Evolutionary conservation across 140 eudicot genomes (phyloP).

Genomic region (Stevia rebaudiana): DNA sequence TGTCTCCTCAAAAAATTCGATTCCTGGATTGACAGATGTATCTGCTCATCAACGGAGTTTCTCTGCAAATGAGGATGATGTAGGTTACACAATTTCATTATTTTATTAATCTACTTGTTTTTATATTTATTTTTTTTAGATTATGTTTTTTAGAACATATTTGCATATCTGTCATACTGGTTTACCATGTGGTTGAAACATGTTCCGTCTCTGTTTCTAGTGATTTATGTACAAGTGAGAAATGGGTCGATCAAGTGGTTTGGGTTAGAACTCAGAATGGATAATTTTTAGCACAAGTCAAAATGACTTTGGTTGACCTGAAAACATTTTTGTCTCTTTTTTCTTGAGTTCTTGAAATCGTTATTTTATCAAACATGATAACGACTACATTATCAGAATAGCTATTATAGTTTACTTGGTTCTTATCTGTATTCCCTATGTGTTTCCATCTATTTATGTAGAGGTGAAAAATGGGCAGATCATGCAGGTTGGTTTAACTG

Average conservation of each 20-base stretch:
- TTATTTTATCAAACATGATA: not conserved
- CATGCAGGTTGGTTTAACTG: not conserved
- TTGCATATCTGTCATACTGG: not conserved
- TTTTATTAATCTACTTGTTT: slow-evolving; percentile 6
- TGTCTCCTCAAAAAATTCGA: slow-evolving; percentile 82
- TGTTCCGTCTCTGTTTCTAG: not conserved
- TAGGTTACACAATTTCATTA: slow-evolving; percentile 34
- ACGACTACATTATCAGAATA: not conserved
- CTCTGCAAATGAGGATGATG: slow-evolving; percentile 69
- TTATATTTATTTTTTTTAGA: not conserved
- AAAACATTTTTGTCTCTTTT: not conserved
- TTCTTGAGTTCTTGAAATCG: not conserved
- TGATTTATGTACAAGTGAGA: not conserved
- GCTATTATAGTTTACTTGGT: not conserved
- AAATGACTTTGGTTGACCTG: not conserved
- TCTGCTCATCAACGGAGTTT: slow-evolving; percentile 52
- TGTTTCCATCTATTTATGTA: not conserved
- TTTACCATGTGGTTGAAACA: not conserved
- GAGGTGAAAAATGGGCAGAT: not conserved
- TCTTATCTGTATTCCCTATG: not conserved
- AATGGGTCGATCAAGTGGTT: not conserved
- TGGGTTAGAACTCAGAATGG: not conserved
- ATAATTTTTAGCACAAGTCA: not conserved
- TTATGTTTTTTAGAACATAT: slow-evolving; percentile 3
- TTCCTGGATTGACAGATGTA: slow-evolving; percentile 61